Conservation (phyloP, 139 green algal species). For the Trebouxia sp. region DNA sequence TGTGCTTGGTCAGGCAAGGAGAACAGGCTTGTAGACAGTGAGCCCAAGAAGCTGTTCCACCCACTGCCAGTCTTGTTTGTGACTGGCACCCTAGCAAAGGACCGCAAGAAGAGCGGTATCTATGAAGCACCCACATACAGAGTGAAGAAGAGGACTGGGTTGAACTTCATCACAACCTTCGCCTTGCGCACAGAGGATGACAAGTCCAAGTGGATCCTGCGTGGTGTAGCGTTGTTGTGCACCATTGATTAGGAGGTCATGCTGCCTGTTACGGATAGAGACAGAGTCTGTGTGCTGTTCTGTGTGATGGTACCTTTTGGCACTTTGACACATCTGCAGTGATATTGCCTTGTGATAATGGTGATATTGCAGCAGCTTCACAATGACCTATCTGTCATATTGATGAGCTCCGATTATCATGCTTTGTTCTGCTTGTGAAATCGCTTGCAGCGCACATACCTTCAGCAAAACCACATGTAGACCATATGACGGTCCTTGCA, state of each 20-base stretch:
- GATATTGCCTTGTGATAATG: too few species aligned
- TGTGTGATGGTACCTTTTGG: too few species aligned
- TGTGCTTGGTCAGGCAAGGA: constrained; percentile 84
- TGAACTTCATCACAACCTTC: constrained; percentile 92
- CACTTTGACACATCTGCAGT: too few species aligned
- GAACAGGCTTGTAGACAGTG: constrained; percentile 83
- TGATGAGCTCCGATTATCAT: too few species aligned
- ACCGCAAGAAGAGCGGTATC: constrained; percentile 70
- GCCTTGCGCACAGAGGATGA: constrained; percentile 81
- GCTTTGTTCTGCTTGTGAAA: too few species aligned
- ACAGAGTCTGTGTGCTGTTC: too few species aligned
- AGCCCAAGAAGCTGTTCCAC: constrained; percentile 92
- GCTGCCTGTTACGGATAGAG: too few species aligned
- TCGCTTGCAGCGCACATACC: too few species aligned
- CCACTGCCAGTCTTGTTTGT: constrained; percentile 88
- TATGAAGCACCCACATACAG: constrained; percentile 85
- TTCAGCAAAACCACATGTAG: too few species aligned
- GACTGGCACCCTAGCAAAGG: constrained; percentile 78
- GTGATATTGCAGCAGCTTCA: too few species aligned
- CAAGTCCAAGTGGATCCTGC: constrained; percentile 84
- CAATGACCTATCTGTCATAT: too few species aligned
- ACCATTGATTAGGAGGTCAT: constrained; percentile 90
- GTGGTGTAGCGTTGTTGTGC: constrained; percentile 84
- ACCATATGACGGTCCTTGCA: too few species aligned
- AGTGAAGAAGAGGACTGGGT: constrained; percentile 77